Evolutionary conservation across 495 filamentous ascomycete species (phyloP).

Genomic region (Aspergillus hancockii): DNA sequence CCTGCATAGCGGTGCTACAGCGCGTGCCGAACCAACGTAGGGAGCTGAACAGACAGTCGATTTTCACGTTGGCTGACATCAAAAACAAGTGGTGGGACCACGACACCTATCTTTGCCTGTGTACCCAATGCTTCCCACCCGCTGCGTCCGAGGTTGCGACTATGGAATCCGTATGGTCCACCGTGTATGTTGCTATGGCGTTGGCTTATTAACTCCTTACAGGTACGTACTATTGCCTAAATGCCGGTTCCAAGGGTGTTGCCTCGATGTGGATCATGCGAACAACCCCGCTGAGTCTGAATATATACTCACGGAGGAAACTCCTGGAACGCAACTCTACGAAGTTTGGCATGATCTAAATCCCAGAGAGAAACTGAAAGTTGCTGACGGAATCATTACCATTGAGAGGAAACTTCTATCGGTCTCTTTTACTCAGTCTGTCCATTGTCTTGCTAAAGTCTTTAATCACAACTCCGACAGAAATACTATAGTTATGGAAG

Average conservation of each 20-base stretch:
- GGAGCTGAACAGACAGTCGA: too few relatives aligned
- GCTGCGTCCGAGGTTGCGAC: slow-evolving; percentile 45
- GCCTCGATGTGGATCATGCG: slow-evolving; percentile 18
- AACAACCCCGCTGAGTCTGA: slow-evolving; percentile 30
- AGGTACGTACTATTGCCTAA: slow-evolving; percentile 21
- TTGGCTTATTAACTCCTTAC: too few relatives aligned
- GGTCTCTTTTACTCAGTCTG: slow-evolving; percentile 29
- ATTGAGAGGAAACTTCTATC: slow-evolving; percentile 31
- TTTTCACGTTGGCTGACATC: too few relatives aligned
- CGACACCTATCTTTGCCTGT: too few relatives aligned
- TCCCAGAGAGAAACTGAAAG: slow-evolving; percentile 23
- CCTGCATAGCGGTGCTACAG: too few relatives aligned
- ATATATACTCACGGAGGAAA: slow-evolving; percentile 35
- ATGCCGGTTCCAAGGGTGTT: slow-evolving; percentile 31
- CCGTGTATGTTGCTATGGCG: slow-evolving; percentile 3
- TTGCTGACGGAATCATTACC: slow-evolving; percentile 31
- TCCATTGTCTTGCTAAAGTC: slow-evolving; percentile 4
- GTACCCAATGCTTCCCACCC: too few relatives aligned
- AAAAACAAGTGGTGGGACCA: too few relatives aligned
- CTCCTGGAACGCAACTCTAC: slow-evolving; percentile 25
- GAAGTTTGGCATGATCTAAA: slow-evolving; percentile 28
- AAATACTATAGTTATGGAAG: slow-evolving; percentile 29
- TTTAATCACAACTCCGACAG: neutral
- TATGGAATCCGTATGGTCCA: slow-evolving; percentile 31
- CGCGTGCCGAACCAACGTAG: too few relatives aligned